Evolutionary conservation across 2,329 filamentous ascomycete species (phyloP), one percentile per base, ranked within the genome.

Genomic region (Ceratocystis eucalypticola): DNA sequence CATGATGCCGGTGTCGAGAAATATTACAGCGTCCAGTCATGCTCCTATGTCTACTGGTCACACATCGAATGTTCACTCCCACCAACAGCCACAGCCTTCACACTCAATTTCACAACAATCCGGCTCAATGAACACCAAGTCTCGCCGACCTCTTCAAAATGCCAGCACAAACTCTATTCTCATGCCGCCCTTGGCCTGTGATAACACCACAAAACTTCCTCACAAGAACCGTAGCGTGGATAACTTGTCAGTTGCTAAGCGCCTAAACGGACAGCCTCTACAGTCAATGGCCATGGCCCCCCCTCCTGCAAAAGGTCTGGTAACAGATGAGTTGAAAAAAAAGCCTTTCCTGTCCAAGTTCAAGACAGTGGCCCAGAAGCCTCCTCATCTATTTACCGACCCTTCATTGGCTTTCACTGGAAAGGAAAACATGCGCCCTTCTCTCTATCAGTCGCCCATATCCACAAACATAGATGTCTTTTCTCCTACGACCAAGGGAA

Each of bases 241-340:
- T n/a, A 53, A 41, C n/a, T 15, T 67, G 7, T 20, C 25, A n/a
- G 20, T 62, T 12, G 7, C 50, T 12, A 65, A 64, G 30, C 66
- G 66, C 6, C 64, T 37, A n/a, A 62, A 67, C 3, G 57, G 53
- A 1, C 66, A 67, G 22, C 62, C 50, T 41, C 41, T 53, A n/a
- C 64, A 65, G 44, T 48, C 61, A 5, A 53, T 30, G 37, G 78
- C 82, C 53, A 86, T 91, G 77, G 82, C 85, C 62, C 87, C 87
- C 41, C 88, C 88, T 1, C 75, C 77, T 65, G 77, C 74, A 22
- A 81, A 81, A 71, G 88, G 89, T 74, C 88, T 85, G 33, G 82
- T 87, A 66, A 64, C 66, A 15, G 66, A 67, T n/a, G 61, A 67
- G 20, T 45, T 67, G 17, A 78, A 83, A 72, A 91, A 91, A 80